Conservation (phyloP, 177 flowering plant genomes). For the Vitis hybrid region DNA sequence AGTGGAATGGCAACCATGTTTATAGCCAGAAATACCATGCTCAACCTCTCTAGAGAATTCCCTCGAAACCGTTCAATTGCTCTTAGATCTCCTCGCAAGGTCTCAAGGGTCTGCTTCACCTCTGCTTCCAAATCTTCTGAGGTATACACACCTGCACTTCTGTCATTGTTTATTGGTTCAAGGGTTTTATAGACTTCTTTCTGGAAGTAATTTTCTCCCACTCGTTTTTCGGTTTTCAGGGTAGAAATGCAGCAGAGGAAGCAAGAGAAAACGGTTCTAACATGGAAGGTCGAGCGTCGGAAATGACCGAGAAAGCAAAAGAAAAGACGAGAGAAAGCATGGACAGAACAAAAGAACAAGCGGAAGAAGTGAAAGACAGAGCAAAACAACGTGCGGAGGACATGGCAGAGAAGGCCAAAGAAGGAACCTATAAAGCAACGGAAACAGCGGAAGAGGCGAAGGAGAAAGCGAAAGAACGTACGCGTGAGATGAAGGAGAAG, state of each 20-base stretch:
- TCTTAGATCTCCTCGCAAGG: constrained; percentile 20
- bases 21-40: constrained; percentile 21
- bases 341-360: constrained; percentile 17
- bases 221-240: constrained; percentile 13
- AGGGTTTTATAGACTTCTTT: not conserved
- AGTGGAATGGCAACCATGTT: constrained; percentile 33
- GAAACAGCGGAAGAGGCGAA: constrained; percentile 10
- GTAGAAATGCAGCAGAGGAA: constrained; percentile 16
- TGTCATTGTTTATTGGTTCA: not conserved
- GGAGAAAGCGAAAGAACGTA: constrained; percentile 17
- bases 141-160: constrained; percentile 11
- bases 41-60: constrained; percentile 34
- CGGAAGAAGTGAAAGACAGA: constrained; percentile 8
- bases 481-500: constrained; percentile 14
- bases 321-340: not conserved
- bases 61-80: constrained; percentile 25
- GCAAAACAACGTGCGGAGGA: not conserved
- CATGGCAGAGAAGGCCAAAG: constrained; percentile 9
- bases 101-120: constrained; percentile 43
- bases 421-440: constrained; percentile 4
- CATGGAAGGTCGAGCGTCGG: constrained; percentile 1
- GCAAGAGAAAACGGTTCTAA: not conserved
- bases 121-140: constrained; percentile 34
- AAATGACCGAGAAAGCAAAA: constrained; percentile 14
- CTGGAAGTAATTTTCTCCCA: not conserved